phyloP scores from a whole-genome alignment of 768 basidiomycete genomes.

The Strobilomyces echinocephalus region DNA sequence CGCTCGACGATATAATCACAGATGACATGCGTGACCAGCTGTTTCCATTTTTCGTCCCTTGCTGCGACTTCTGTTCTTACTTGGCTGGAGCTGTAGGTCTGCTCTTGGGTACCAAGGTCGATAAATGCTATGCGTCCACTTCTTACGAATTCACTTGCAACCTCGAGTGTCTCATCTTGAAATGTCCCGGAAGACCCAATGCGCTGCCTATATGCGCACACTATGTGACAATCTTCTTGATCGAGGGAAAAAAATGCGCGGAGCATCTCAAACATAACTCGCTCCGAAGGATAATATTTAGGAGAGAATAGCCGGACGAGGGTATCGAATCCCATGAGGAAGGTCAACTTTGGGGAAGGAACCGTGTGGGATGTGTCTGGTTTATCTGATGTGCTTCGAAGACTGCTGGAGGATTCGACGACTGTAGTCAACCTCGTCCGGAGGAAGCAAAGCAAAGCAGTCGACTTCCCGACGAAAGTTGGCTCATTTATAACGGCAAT shows the following conservation, averaged over 20 bases:
- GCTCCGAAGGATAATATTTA: conserved; percentile 59
- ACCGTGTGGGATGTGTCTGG: conserved; percentile 1
- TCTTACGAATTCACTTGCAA: conserved; percentile 48
- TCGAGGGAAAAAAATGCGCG: conserved; percentile 52
- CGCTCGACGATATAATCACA: conserved; percentile 49
- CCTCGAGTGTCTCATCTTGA: conserved; percentile 27
- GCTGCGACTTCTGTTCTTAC: conserved; percentile 40
- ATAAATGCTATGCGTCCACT: conserved; percentile 52
- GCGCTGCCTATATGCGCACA: conserved; percentile 58
- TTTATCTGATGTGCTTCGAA: conserved; percentile 3
- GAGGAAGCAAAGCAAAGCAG: conserved; percentile 50
- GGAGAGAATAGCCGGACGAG: conserved; percentile 73
- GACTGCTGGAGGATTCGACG: background rate
- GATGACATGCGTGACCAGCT: conserved; percentile 43
- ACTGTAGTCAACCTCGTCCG: conserved; percentile 19
- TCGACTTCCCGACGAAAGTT: conserved; percentile 81
- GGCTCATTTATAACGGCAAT: conserved; percentile 84
- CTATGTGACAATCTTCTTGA: conserved; percentile 55
- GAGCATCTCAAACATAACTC: conserved; percentile 54
- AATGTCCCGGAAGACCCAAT: conserved; percentile 10
- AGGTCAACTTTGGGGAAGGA: conserved; percentile 47
- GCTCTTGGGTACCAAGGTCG: conserved; percentile 54
- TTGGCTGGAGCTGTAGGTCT: conserved; percentile 63
- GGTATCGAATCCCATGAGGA: conserved; percentile 82
- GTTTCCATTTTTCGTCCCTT: conserved; percentile 38